Evolutionary conservation across 306 rosid genomes (phyloP).

Genomic region (Erythrophleum fordii): DNA sequence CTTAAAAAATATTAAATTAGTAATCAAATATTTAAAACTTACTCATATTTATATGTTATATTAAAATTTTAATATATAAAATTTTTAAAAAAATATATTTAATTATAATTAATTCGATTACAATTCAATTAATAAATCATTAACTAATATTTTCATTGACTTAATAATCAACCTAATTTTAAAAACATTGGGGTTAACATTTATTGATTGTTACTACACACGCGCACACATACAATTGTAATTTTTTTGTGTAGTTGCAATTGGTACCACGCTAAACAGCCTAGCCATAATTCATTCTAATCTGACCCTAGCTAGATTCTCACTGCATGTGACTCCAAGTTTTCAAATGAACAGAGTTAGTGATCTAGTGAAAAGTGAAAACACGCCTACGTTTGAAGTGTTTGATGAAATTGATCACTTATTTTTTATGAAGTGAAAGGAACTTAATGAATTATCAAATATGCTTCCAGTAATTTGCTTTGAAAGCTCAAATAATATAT

Average conservation of each 20-base stretch:
- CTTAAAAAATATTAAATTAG: no score
- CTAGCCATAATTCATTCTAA: conserved; percentile 35
- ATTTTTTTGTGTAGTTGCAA: neutral
- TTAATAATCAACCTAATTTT: no score
- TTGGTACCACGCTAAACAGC: conserved; percentile 35
- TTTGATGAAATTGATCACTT: conserved; percentile 31
- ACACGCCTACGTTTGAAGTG: conserved; percentile 9
- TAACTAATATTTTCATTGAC: no score
- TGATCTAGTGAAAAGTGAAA: neutral
- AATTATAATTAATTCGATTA: no score
- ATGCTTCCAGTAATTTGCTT: neutral
- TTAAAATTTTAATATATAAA: no score
- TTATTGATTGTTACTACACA: no score
- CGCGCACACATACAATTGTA: no score
- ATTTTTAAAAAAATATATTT: no score
- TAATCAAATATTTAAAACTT: no score
- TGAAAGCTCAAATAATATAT: neutral
- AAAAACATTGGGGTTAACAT: no score
- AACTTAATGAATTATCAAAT: conserved; percentile 37
- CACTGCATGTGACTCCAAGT: neutral
- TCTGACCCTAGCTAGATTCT: conserved; percentile 35
- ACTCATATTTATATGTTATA: no score
- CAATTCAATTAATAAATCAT: no score
- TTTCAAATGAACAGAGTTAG: neutral
- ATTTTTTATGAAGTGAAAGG: conserved; percentile 42